Conservation (phyloP, 1,284 basidiomycete genomes). For the Pterulicium gracile region DNA sequence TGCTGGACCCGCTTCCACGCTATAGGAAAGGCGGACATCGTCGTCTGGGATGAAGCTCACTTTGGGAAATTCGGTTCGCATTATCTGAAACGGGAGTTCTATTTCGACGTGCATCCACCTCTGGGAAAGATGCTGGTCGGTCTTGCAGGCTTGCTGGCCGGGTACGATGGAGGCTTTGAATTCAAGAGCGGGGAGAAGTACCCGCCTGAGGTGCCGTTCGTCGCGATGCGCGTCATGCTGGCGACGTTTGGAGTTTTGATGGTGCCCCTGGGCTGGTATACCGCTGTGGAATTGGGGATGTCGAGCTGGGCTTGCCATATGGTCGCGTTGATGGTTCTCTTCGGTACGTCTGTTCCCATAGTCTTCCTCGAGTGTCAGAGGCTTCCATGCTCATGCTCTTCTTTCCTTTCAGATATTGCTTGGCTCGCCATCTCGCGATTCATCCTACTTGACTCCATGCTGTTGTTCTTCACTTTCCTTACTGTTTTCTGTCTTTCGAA, state of each 20-base stretch:
- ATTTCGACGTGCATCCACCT: slow-evolving; percentile 96
- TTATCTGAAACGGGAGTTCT: slow-evolving; percentile 94
- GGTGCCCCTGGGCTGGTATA: slow-evolving; percentile 96
- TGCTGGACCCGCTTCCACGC: slow-evolving; percentile 93
- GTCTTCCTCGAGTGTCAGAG: too few species aligned
- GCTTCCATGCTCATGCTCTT: slow-evolving; percentile 45
- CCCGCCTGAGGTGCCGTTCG: slow-evolving; percentile 80
- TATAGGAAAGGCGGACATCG: slow-evolving; percentile 80
- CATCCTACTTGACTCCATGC: slow-evolving; percentile 95
- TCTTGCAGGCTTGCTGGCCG: slow-evolving; percentile 81
- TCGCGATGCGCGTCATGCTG: slow-evolving; percentile 91
- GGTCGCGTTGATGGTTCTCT: slow-evolving; percentile 88
- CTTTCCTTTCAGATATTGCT: slow-evolving; percentile 67
- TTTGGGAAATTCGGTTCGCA: slow-evolving; percentile 96
- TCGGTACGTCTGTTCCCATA: too few species aligned
- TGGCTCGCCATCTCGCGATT: slow-evolving; percentile 97
- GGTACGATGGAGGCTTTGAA: slow-evolving; percentile 88
- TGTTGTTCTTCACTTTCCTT: slow-evolving; percentile 96
- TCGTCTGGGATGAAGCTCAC: slow-evolving; percentile 99
- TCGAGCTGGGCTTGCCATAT: slow-evolving; percentile 84
- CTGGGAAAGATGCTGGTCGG: slow-evolving; percentile 99
- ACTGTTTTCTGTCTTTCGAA: slow-evolving; percentile 93
- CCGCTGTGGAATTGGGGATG: slow-evolving; percentile 92
- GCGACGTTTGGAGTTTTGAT: slow-evolving; percentile 91
- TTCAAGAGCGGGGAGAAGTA: slow-evolving; percentile 91